Base-by-base conservation (phyloP, 225 moss, liverwort and hornwort species). In the Ulota crispa region DNA sequence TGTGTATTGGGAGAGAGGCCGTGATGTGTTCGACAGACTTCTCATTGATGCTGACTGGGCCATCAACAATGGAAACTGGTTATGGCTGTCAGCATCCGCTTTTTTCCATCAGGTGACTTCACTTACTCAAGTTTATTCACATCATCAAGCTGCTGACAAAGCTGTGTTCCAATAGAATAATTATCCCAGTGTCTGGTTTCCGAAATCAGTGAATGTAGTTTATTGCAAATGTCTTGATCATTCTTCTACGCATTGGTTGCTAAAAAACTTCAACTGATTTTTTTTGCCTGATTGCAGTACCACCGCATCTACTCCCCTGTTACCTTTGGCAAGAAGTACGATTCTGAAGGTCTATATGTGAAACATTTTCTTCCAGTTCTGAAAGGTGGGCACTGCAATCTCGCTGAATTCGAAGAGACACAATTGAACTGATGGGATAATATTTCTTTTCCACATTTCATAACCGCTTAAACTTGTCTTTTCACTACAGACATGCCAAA, bases 71-170 rank as follows among this genome's bases (percentile, higher is more conserved):
- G 98, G 95, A 16, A 99, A 99, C 69, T 99, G 98, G 98, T 73
- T 99, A 77, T 99, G 98, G 98, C 90, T 99, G 27, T 95, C 98
- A 43, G 94, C 98, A 72, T 99, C 95, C 16, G 98, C 98, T 60
- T 99, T 95, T 59, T 99, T 99, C 79, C 85, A 87, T 80, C 98
- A 99, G 85, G 95, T 95, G 74, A 70, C 14, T 52, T 53, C 43
- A 20, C 31, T 60, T n/a, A 41, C 28, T 68, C 23, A 18, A 9
- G 9, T 77, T 53, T 11, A 31, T 59, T 47, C 12, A 7, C 27
- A 36, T 47, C 64, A 59, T 27, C 23, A 68, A 85, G 54, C 45
- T 45, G 63, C 53, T 45, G 36, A 42, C n/a, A 28, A 75, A 45
- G 69, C 61, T 19, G 32, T 59, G 26, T 12, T 68, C 5, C 19